Base-by-base conservation (phyloP, 805 yeast genomes). In the Helenozyma rhizophorensis region DNA sequence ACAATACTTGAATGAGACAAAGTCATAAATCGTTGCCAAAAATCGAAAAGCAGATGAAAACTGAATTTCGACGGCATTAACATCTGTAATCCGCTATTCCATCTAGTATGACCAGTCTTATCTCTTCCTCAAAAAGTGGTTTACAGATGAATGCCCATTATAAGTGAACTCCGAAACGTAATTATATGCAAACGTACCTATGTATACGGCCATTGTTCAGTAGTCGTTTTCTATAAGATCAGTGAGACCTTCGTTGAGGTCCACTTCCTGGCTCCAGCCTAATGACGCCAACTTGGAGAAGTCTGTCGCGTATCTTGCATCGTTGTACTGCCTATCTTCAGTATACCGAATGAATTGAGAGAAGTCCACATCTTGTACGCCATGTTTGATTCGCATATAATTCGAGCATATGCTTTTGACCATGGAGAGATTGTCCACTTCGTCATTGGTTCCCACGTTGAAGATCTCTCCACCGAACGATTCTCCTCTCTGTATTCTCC, bases 281-380 rank as follows among this genome's bases (percentile, higher is more conserved):
- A 60, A 37, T 6, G 14, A 18, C 18, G 25, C 16, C 12, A 62
- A 50, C 34, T 56, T 59, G 7, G 32, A 31, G 15, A 32, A 47
- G 14, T 48, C 47, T 1, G 56, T 47, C 4, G 52, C 41, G 33
- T 63, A 63, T 22, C 59, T 34, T 8, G 38, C 15, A 37, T 62
- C 68, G 33, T 64, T 64, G 29, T 58, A 61, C 10, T 45, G 50
- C 18, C 68, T 42, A 34, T 66, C 67, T 25, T 48, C 39, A 3
- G 52, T 50, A 33, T 47, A 52, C 9, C 39, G 36, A 10, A 62
- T 45, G 21, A 48, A 34, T 2, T 42, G 34, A n/a, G 23, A n/a
- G 13, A 30, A 21, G n/a, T 21, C 33, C n/a, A 7, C n/a, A 10
- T 27, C 21, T 14, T 23, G 19, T 14, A 21, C 32, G 11, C 34